A percentile compares a stretch with the other conserved stretches of the same genome.
Evolutionary conservation across 2,329 filamentous ascomycete species (phyloP).

Genomic region (Penicillium hesseltinei): DNA sequence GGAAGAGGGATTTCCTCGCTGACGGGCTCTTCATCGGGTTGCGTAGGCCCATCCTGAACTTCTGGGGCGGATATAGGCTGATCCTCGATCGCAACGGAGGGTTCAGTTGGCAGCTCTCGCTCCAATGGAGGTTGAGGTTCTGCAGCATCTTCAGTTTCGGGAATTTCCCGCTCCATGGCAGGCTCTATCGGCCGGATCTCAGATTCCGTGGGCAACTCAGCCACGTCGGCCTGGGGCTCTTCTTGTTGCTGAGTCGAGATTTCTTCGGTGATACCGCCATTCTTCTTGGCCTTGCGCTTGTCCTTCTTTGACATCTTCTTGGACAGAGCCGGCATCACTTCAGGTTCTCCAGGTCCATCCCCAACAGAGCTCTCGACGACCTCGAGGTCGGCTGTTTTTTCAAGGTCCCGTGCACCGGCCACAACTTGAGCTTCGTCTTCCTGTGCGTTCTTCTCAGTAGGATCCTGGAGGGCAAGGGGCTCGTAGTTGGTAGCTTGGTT

Average conservation of each 20-base stretch:
- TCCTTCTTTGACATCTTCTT: slow-evolving; percentile 26
- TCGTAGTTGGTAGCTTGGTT: neutral
- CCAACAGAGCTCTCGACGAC: neutral
- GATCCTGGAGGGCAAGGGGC: neutral
- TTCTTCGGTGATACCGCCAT: slow-evolving; percentile 6
- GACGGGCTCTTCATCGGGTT: slow-evolving; percentile 10
- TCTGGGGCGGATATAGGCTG: slow-evolving; percentile 6
- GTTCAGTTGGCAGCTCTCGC: neutral
- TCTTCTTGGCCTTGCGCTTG: slow-evolving; percentile 25
- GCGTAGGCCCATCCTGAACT: neutral
- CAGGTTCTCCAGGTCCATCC: slow-evolving; percentile 1
- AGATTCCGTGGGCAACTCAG: neutral
- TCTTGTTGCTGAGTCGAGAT: neutral
- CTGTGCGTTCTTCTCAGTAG: neutral
- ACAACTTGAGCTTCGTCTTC: neutral
- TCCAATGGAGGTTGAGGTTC: neutral
- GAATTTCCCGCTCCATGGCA: neutral
- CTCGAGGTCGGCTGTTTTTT: slow-evolving; percentile 5
- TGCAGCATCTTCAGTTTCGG: neutral
- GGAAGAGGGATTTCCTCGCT: slow-evolving; percentile 8
- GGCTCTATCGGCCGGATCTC: neutral
- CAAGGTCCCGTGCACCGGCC: neutral
- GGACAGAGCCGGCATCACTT: slow-evolving; percentile 6
- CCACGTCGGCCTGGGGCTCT: neutral
- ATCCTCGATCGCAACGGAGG: neutral